Conservation (phyloP, 2,329 filamentous ascomycete species). For the Bipolaris victoriae region DNA sequence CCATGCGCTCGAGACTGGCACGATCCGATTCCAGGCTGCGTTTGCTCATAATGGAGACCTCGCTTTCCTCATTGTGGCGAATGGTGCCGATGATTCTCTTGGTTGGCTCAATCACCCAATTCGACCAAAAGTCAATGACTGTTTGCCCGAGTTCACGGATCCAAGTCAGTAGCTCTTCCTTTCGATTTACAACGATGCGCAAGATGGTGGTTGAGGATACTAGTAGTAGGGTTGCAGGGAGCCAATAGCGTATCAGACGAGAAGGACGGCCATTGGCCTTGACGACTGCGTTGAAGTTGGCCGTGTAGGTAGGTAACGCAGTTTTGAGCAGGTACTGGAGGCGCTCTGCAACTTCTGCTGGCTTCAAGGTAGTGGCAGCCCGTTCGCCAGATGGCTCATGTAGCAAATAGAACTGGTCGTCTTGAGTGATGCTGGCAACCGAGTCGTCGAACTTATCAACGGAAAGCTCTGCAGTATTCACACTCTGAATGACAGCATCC, state of each 20-base stretch:
- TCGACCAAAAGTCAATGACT: constrained; percentile 86
- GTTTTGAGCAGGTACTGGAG: constrained; percentile 71
- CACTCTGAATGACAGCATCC: constrained; percentile 79
- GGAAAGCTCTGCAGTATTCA: constrained; percentile 65
- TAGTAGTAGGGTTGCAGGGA: constrained; percentile 73
- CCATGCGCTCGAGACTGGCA: constrained; percentile 94
- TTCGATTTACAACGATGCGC: constrained; percentile 74
- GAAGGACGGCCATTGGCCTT: constrained; percentile 76
- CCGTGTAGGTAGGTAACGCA: constrained; percentile 71
- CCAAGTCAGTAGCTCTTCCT: constrained; percentile 80
- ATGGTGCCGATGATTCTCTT: constrained; percentile 89
- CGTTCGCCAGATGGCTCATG: constrained; percentile 48
- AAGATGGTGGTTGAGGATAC: constrained; percentile 85
- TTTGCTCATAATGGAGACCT: constrained; percentile 96
- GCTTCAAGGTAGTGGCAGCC: constrained; percentile 44
- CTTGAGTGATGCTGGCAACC: constrained; percentile 62
- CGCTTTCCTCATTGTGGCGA: constrained; percentile 86
- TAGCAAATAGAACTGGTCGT: constrained; percentile 54
- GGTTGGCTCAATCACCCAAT: constrained; percentile 90
- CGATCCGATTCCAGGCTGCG: constrained; percentile 89
- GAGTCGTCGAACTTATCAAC: constrained; percentile 62
- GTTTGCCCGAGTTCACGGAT: constrained; percentile 79
- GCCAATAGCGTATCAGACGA: constrained; percentile 82
- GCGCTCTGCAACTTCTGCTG: constrained; percentile 67
- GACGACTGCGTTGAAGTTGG: constrained; percentile 62